Base-by-base conservation (phyloP, 768 basidiomycete species). In the Suillus lakei region DNA sequence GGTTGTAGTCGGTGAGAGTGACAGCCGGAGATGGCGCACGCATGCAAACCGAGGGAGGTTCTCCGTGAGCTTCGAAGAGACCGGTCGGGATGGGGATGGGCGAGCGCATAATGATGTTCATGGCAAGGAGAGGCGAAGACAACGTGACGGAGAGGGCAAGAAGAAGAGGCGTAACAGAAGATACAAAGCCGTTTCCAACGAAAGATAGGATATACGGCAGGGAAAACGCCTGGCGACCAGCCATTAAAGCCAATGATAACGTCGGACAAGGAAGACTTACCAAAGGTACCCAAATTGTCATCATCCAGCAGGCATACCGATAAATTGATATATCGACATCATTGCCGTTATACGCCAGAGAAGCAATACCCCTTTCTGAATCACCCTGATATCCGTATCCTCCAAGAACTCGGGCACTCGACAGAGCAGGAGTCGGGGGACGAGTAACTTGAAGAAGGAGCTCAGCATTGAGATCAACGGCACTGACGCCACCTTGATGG, bases 51-150 rank as follows among this genome's bases (percentile, higher is more conserved):
- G 80, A 75, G 13, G 84, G 83, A 50, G 83, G 77, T 9, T 82
- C 78, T 15, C 71, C 74, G 36, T 80, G 83, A 30, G 77, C 74
- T 61, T 89, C 88, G 70, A 91, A 91, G 38, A 91, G 79, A 12
- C 85, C 87, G 56, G 84, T 79, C 2, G 89, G 90, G 64, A 92
- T 87, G 7, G 90, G 90, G 61, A 91, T 77, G 0, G 89, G 86
- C 13, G 86, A 85, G 38, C 84, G 84, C 66, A 86, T 79, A 46
- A 91, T 69, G 30, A 91, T 78, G 71, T 86, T 90, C 58, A 89
- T 70, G 15, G 86, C 87, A 69, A 92, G 69, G 5, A 92, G 77
- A 1, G 91, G 91, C 12, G 90, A 86, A 12, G 90, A 90, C 8
- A 89, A 70, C 7, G 89, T 90, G 36, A 92, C 78, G 8, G 91